Percentiles rank a stretch among this genome's conserved stretches.
These are phyloP conservation scores for Podila clonocystis DNA, from an alignment of 192 early-diverging fungal genomes.

Conservation along the genomic window DNA sequence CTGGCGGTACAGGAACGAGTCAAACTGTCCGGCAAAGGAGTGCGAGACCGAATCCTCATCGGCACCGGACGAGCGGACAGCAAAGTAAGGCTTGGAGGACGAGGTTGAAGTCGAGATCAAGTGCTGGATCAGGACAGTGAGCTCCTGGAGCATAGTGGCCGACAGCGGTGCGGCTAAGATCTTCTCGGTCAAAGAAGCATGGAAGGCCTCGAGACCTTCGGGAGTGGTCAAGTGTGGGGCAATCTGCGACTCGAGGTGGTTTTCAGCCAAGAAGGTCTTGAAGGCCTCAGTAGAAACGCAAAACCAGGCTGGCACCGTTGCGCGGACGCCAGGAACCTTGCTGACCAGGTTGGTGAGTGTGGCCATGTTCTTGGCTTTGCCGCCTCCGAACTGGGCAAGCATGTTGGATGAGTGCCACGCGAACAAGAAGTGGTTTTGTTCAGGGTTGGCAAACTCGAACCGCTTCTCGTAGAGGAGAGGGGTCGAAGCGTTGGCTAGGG, in stretches of 20 bases:
- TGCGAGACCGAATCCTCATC: slow-evolving; percentile 62
- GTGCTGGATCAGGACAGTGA: slow-evolving; percentile 27
- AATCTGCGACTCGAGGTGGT: slow-evolving; percentile 40
- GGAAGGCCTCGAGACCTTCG: slow-evolving; percentile 43
- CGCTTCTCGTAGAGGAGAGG: slow-evolving; percentile 2
- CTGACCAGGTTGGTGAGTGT: slow-evolving; percentile 40
- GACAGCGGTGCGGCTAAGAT: slow-evolving; percentile 37
- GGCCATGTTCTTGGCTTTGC: slow-evolving; percentile 52
- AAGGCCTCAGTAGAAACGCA: slow-evolving; percentile 49
- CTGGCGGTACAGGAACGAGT: slow-evolving; percentile 59
- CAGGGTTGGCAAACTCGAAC: slow-evolving; percentile 29
- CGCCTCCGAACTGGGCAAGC: slow-evolving; percentile 35
- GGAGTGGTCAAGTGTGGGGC: slow-evolving; percentile 19
- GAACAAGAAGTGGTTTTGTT: slow-evolving; percentile 42
- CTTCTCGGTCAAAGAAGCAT: slow-evolving; percentile 30
- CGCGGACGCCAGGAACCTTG: slow-evolving; percentile 24
- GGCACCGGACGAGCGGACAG: slow-evolving; percentile 58
- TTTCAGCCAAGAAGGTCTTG: slow-evolving; percentile 38
- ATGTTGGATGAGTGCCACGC: slow-evolving; percentile 23
- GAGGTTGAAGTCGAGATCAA: slow-evolving; percentile 20
- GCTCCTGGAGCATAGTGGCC: slow-evolving; percentile 16
- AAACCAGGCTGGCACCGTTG: slow-evolving; percentile 48
- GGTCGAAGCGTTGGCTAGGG: slow-evolving; percentile 9
- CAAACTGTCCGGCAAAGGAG: slow-evolving; percentile 64
- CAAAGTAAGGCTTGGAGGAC: slow-evolving; percentile 34